Conservation (phyloP, 2,329 filamentous ascomycete species). For the Ophiobolus disseminans region DNA sequence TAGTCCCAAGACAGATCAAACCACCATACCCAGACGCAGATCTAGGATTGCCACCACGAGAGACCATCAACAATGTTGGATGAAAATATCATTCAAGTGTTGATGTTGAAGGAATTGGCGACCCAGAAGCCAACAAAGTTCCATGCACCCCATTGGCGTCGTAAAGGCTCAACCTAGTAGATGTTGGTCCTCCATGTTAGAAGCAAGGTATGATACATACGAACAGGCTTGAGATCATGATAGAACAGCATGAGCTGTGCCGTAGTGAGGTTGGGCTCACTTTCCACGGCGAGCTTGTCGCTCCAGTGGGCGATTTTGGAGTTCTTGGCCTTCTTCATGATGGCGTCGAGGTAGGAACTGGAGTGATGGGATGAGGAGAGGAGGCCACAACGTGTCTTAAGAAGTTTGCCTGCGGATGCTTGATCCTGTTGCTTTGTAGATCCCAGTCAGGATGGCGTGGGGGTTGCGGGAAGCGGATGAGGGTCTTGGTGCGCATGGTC, state of each 20-base stretch:
- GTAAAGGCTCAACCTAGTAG: slow-evolving; percentile 70
- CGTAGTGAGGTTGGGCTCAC: slow-evolving; percentile 77
- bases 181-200: slow-evolving; percentile 9
- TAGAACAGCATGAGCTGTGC: slow-evolving; percentile 89
- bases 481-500: slow-evolving; percentile 23
- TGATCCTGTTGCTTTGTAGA: slow-evolving; percentile 26
- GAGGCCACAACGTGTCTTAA: slow-evolving; percentile 29
- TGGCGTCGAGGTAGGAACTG: slow-evolving; percentile 14
- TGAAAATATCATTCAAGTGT: slow-evolving; percentile 93
- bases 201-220: not conserved
- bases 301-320: slow-evolving; percentile 50
- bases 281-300: slow-evolving; percentile 72
- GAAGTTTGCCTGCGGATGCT: slow-evolving; percentile 27
- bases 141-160: slow-evolving; percentile 83
- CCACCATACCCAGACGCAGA: slow-evolving; percentile 71
- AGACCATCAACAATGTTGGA: slow-evolving; percentile 79
- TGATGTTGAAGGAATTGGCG: slow-evolving; percentile 60
- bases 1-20: not conserved
- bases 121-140: slow-evolving; percentile 93
- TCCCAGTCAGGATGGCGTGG: slow-evolving; percentile 42
- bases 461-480: slow-evolving; percentile 19
- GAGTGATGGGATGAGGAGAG: slow-evolving; percentile 21
- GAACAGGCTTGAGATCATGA: slow-evolving; percentile 71
- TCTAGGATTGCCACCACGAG: slow-evolving; percentile 84
- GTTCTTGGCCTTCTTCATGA: slow-evolving; percentile 52